Evolutionary conservation across 805 yeast species (phyloP).

Genomic region (Cyberlindnera euphorbiae): DNA sequence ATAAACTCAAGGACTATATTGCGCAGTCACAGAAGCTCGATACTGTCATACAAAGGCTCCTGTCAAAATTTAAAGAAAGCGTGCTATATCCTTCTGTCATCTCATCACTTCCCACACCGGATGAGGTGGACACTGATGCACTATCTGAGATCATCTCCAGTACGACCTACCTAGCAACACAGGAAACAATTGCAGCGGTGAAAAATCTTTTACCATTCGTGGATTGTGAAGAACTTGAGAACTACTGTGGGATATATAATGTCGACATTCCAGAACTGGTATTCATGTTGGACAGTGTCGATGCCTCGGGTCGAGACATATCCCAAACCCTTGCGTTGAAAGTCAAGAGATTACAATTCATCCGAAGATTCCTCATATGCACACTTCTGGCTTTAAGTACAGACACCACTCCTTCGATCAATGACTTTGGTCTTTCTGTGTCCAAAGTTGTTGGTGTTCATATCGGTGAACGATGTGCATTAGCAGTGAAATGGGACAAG

Average conservation of each 20-base stretch:
- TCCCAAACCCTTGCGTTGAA: slow-evolving; percentile 26
- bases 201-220: slow-evolving; percentile 27
- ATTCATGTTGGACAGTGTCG: slow-evolving; percentile 16
- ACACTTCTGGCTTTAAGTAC: slow-evolving; percentile 32
- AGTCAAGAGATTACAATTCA: slow-evolving; percentile 31
- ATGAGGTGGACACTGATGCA: slow-evolving; percentile 2
- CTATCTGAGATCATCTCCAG: slow-evolving; percentile 24
- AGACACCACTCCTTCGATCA: slow-evolving; percentile 6
- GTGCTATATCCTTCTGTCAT: slow-evolving; percentile 21
- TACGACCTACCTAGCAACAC: slow-evolving; percentile 30
- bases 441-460: slow-evolving; percentile 7
- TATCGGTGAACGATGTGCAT: neutral
- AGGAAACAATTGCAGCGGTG: slow-evolving; percentile 26
- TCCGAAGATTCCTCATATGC: slow-evolving; percentile 41
- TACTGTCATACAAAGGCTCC: slow-evolving; percentile 23
- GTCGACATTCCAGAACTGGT: slow-evolving; percentile 29
- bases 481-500: too few relatives aligned
- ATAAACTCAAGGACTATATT: slow-evolving; percentile 17
- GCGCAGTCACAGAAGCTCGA: slow-evolving; percentile 25
- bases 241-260: slow-evolving; percentile 41
- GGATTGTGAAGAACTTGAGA: slow-evolving; percentile 31
- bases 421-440: slow-evolving; percentile 8
- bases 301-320: slow-evolving; percentile 5
- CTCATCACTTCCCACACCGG: slow-evolving; percentile 1
- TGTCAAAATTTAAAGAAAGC: slow-evolving; percentile 28